A percentile compares a stretch with the other conserved stretches of the same genome.
phyloP scores from a whole-genome alignment of 805 yeast genomes.

The Candida sphagnicola region DNA sequence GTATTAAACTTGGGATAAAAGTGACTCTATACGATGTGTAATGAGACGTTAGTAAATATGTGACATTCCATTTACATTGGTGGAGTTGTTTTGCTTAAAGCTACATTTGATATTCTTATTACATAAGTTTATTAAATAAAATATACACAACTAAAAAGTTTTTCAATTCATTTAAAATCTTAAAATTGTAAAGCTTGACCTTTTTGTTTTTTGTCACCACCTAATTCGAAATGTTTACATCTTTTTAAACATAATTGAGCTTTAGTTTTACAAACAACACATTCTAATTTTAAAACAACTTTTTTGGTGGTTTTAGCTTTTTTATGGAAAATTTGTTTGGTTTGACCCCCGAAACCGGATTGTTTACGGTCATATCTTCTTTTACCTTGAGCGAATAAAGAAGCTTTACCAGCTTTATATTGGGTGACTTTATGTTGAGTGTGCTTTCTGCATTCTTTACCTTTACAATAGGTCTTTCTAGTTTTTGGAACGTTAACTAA shows the following conservation, averaged over 20 bases:
- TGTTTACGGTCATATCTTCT: slow-evolving; percentile 99
- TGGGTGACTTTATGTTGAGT: slow-evolving; percentile 99
- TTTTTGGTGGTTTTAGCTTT: slow-evolving; percentile 99
- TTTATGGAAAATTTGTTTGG: slow-evolving; percentile 99
- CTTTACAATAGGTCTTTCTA: slow-evolving; percentile 99
- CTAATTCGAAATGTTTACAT: slow-evolving; percentile 99
- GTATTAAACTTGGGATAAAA: too few relatives aligned
- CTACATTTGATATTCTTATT: too few relatives aligned
- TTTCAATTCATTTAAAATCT: slow-evolving; percentile 17
- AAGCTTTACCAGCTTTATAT: slow-evolving; percentile 99
- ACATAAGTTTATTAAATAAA: slow-evolving; percentile 1
- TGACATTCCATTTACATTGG: too few relatives aligned
- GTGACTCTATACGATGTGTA: too few relatives aligned
- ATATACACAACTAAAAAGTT: neutral
- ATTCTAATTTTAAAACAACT: slow-evolving; percentile 98
- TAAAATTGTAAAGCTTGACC: slow-evolving; percentile 99
- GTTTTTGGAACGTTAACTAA: slow-evolving; percentile 99
- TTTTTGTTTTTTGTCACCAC: slow-evolving; percentile 99
- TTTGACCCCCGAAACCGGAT: slow-evolving; percentile 99
- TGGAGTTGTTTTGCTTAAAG: too few relatives aligned
- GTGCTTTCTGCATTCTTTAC: slow-evolving; percentile 98
- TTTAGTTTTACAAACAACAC: slow-evolving; percentile 98
- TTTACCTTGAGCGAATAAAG: slow-evolving; percentile 99
- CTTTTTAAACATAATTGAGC: slow-evolving; percentile 97
- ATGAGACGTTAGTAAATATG: too few relatives aligned